Evolutionary conservation across 768 basidiomycete genomes (phyloP), one percentile per base, ranked within the genome.

Genomic region (Pulveroboletus sp.): DNA sequence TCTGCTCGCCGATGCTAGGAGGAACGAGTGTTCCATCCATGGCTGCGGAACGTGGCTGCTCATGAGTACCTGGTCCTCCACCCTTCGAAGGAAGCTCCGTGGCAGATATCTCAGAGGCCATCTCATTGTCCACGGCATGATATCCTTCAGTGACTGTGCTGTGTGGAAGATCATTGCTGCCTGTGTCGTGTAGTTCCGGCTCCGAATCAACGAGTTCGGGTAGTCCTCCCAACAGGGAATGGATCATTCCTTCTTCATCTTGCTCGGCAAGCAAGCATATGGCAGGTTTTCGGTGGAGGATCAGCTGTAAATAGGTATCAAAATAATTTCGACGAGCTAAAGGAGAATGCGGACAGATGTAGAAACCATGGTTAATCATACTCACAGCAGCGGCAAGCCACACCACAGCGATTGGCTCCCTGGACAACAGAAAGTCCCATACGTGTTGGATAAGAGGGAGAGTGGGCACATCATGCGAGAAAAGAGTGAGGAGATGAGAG

Each of bases 381-480:
- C 87, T 58, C 63, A 95, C 92, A 34, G 88, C 85, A 29, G 85
- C 80, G 14, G 83, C 84, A 10, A 97, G 79, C 72, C 95, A 97
- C 0, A 95, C 85, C 3, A 82, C 76, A 1, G 77, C 74, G 24
- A 93, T 79, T 10, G 94, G 94, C 21, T 90, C 90, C 31, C 93
- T 77, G 53, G 82, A 81, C 12, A 97, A 70, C 10, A 97, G 69
- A 62, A 84, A 97, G 68, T 97, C 94, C 66, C 95, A 97, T 40
- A 93, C 81, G 53, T 93, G 87, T 63, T 95, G 93, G 23, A 93
- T 87, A 33, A 94, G 82, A 5, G 86, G 79, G n/a, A 95, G 77
- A 2, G 88, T 89, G 8, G 94, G 90, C 48, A 93, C 78, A 57
- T 97, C 93, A 65, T 97, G 94, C 11, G 94, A 84, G 70, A 97